Percentiles rank a stretch among this genome's conserved stretches.
phyloP scores from a whole-genome alignment of 2,329 filamentous ascomycete species.

The Trematosphaeria pertusa region DNA sequence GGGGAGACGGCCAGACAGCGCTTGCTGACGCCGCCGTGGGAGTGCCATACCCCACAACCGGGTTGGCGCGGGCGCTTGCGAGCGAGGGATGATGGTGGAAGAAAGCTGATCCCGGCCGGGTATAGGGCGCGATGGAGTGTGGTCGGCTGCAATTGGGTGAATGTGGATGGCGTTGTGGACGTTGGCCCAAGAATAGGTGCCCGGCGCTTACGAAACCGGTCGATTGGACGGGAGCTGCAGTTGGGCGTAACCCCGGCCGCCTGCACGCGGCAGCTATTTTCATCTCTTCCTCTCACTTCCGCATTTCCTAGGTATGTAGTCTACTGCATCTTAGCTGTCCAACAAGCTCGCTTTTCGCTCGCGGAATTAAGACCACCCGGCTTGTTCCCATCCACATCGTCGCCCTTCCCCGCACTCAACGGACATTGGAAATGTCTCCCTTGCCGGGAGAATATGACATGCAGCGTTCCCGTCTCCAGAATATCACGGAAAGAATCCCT shows the following conservation, averaged over 20 bases:
- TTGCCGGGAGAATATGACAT: constrained; percentile 4
- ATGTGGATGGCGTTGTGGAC: constrained; percentile 14
- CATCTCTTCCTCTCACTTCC: background rate
- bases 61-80: constrained; percentile 39
- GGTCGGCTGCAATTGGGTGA: constrained; percentile 28
- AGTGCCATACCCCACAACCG: constrained; percentile 18
- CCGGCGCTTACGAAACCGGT: background rate
- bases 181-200: background rate
- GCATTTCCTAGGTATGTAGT: no score
- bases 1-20: constrained; percentile 29
- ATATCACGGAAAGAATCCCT: constrained; percentile 13
- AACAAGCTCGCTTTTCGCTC: background rate
- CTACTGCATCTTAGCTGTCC: background rate
- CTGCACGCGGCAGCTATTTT: background rate
- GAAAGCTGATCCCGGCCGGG: constrained; percentile 31
- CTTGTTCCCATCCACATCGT: background rate
- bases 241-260: background rate
- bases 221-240: constrained; percentile 1
- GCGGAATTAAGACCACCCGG: background rate
- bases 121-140: constrained; percentile 16
- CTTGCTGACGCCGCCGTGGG: constrained; percentile 37
- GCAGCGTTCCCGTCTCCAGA: constrained; percentile 8
- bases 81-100: constrained; percentile 21
- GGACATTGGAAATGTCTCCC: background rate
- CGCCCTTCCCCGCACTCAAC: background rate